Percentiles rank a stretch among this genome's conserved stretches.
phyloP scores from a whole-genome alignment of 495 filamentous ascomycete genomes.

The Xylaria venustula region DNA sequence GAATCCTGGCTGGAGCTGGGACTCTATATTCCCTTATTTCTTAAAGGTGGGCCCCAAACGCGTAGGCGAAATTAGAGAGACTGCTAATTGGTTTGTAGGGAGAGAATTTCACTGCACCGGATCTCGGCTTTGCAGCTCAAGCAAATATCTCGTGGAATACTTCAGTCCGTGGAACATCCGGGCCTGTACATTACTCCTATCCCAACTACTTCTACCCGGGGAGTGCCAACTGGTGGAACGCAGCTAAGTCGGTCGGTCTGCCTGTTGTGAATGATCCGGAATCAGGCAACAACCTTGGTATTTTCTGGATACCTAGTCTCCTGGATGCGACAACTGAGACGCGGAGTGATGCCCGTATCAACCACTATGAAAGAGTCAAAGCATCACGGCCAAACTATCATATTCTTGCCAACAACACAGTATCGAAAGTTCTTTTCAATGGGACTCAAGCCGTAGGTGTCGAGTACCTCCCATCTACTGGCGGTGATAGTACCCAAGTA shows the following conservation, averaged over 20 bases:
- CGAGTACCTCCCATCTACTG: slow-evolving; percentile 22
- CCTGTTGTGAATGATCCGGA: slow-evolving; percentile 35
- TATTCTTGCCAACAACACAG: slow-evolving; percentile 42
- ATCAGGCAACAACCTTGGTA: slow-evolving; percentile 33
- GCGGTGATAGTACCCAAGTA: slow-evolving; percentile 17
- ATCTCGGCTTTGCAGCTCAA: slow-evolving; percentile 18
- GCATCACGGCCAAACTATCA: slow-evolving; percentile 43
- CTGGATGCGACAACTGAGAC: slow-evolving; percentile 40
- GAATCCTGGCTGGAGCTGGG: slow-evolving; percentile 64
- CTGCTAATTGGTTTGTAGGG: slow-evolving; percentile 9
- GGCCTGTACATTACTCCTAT: slow-evolving; percentile 41
- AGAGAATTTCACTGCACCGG: slow-evolving; percentile 30
- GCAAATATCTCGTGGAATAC: slow-evolving; percentile 42
- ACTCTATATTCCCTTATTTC: slow-evolving; percentile 57
- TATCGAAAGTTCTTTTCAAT: slow-evolving; percentile 46
- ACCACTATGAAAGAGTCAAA: slow-evolving; percentile 37
- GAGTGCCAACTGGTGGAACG: slow-evolving; percentile 31
- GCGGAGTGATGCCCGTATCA: slow-evolving; percentile 36
- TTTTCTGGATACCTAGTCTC: slow-evolving; percentile 38
- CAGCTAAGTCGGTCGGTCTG: slow-evolving; percentile 29
- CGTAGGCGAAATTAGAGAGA: not conserved
- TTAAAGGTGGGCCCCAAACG: slow-evolving; percentile 34
- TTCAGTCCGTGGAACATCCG: slow-evolving; percentile 34
- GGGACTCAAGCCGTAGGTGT: slow-evolving; percentile 32
- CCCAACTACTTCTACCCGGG: slow-evolving; percentile 41